phyloP scores from a whole-genome alignment of 2,329 filamentous ascomycete genomes.

The Monosporascus sp. region DNA sequence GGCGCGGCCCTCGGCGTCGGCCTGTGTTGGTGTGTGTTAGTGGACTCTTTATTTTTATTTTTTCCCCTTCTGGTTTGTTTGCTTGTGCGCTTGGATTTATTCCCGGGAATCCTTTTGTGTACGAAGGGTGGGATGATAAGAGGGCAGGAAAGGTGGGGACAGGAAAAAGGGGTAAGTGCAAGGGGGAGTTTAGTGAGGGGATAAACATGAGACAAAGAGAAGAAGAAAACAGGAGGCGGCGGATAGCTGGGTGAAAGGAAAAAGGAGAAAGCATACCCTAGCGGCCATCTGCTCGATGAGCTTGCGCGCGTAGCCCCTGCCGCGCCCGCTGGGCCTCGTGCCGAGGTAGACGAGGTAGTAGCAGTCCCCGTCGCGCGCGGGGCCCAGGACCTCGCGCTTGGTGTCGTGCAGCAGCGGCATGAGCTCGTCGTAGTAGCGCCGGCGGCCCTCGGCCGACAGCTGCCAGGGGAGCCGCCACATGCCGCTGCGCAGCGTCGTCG shows the following conservation, averaged over 20 bases:
- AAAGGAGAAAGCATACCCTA: slow-evolving; percentile 41
- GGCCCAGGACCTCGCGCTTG: slow-evolving; percentile 63
- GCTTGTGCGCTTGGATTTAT: not conserved
- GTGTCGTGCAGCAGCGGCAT: slow-evolving; percentile 68
- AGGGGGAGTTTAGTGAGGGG: not conserved
- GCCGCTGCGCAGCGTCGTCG: slow-evolving; percentile 67
- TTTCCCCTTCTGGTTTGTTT: too few species aligned
- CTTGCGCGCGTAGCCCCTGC: slow-evolving; percentile 68
- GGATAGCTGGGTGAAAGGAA: not conserved
- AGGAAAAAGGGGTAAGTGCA: not conserved
- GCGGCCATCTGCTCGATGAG: slow-evolving; percentile 66
- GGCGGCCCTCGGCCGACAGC: slow-evolving; percentile 65
- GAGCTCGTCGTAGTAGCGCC: slow-evolving; percentile 74
- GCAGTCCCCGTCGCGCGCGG: slow-evolving; percentile 56
- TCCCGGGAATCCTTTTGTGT: not conserved
- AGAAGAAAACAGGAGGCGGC: not conserved
- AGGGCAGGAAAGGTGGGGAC: not conserved
- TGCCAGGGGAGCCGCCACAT: slow-evolving; percentile 74
- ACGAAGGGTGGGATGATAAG: too few species aligned
- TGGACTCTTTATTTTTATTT: not conserved
- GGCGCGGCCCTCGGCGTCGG: slow-evolving; percentile 61
- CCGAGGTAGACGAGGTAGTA: slow-evolving; percentile 86
- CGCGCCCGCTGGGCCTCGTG: slow-evolving; percentile 64
- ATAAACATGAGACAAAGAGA: not conserved
- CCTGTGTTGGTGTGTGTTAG: slow-evolving; percentile 34